phyloP scores from a whole-genome alignment of 2,329 filamentous ascomycete genomes.

The Claviceps humidiphila region DNA sequence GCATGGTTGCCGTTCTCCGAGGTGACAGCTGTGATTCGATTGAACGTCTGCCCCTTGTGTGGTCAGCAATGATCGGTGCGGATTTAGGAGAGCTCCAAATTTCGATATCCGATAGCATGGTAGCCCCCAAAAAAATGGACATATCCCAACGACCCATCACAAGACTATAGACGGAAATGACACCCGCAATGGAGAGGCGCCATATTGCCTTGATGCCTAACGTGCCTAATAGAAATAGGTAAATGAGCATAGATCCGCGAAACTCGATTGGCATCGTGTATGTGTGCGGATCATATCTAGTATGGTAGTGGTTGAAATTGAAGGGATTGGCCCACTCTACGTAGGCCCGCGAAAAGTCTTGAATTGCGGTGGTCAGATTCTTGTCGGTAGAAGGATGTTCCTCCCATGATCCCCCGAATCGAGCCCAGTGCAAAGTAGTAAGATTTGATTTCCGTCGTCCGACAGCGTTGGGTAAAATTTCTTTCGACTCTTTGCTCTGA shows the following conservation, averaged over 20 bases:
- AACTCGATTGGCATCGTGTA: conserved; percentile 30
- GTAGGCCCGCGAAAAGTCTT: conserved; percentile 24
- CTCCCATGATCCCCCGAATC: conserved; percentile 28
- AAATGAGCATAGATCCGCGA: conserved; percentile 26
- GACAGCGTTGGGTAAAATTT: no score
- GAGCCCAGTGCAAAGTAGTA: conserved; percentile 18
- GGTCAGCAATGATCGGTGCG: background rate
- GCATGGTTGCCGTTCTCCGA: background rate
- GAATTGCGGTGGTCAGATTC: conserved; percentile 23
- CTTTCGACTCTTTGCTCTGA: background rate
- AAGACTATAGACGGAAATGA: conserved; percentile 21
- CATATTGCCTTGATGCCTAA: conserved; percentile 22
- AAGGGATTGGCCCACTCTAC: conserved; percentile 28
- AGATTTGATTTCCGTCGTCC: conserved; percentile 1
- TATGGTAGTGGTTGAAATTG: conserved; percentile 25
- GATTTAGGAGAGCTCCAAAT: conserved; percentile 9
- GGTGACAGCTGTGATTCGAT: background rate
- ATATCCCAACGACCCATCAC: conserved; percentile 26
- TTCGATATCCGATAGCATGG: conserved; percentile 23
- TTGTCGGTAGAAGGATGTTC: conserved; percentile 27
- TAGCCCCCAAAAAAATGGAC: conserved; percentile 24
- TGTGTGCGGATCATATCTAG: conserved; percentile 27
- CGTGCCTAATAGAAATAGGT: conserved; percentile 26
- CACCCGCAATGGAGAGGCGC: conserved; percentile 17
- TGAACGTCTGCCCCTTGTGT: background rate